Evolutionary conservation across 129 eudicot species (phyloP), one percentile per base, ranked within the genome.

Genomic region (Lactuca sativa): DNA sequence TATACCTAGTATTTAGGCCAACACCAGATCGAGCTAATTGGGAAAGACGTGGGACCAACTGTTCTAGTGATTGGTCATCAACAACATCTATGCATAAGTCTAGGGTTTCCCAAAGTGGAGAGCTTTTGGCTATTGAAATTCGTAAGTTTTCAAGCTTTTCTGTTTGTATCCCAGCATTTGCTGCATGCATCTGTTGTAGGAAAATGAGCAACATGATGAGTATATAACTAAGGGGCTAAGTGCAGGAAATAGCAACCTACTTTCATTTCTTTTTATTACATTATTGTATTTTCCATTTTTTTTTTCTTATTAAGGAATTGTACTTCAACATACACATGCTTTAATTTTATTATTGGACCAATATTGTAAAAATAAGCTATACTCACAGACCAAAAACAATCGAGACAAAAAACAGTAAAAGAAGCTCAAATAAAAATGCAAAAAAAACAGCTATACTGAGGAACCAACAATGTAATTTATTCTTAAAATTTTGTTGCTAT

Each of bases 31-130:
- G 84, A 65, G 83, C 88, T 83, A 93, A 75, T 85, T 86, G 96
- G 66, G 90, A 78, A 70, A 93, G 92, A 56, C 98, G 96, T 73
- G 98, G 98, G 67, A 93, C 83, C 84, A 93, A 85, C 57, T 77
- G 80, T 68, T 87, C 92, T 60, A 93, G 77, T n/a, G 96, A 85
- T 56, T 75, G 84, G 65, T 86, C 80, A 64, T 93, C 96, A 60
- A 85, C 90, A 55, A 74, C 95, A 18, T 89, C 95, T 67, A 93
- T 83, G 81, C 97, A 89, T 61, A 84, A 57, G 61, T 90, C 88
- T 67, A 93, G 90, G 55, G 98, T 93, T 85, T 93, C 98, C 98
- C 98, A 93, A 86, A 93, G 78, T 56, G 98, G 92, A 79, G 98
- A 93, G 66, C 96, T 84, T 81, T 84, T 93, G 69, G 98, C 98